These are phyloP conservation scores for Naganishia vishniacii DNA, from an alignment of 768 basidiomycete genomes.

Conservation along the genomic window DNA sequence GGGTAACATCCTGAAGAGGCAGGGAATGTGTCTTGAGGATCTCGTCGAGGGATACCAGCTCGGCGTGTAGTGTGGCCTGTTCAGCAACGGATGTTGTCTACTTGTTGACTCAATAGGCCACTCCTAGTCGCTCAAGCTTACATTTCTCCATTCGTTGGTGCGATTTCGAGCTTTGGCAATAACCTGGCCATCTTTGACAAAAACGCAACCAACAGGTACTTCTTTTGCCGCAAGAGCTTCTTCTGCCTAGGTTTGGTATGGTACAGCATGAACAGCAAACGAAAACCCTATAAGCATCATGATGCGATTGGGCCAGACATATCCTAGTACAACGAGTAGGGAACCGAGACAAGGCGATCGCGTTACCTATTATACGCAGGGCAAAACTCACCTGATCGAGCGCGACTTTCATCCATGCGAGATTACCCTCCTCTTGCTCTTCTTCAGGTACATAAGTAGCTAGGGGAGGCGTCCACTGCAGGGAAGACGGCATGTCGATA, in stretches of 20 bases:
- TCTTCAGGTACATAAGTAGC: constrained; percentile 42
- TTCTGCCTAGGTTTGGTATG: constrained; percentile 43
- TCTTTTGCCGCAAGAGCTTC: constrained; percentile 79
- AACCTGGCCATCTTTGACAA: constrained; percentile 68
- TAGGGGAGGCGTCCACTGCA: constrained; percentile 2
- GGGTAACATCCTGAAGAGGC: constrained; percentile 64
- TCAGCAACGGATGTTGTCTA: not conserved
- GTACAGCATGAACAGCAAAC: not conserved
- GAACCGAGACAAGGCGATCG: constrained; percentile 1
- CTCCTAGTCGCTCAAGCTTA: constrained; percentile 47
- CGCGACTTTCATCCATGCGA: constrained; percentile 73
- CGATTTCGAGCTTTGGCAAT: constrained; percentile 86
- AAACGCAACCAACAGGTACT: constrained; percentile 95
- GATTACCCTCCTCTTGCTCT: constrained; percentile 49
- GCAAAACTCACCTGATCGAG: constrained; percentile 63
- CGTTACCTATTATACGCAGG: not conserved
- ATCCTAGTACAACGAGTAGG: constrained; percentile 12
- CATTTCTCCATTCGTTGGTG: constrained; percentile 90
- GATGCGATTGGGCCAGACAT: constrained; percentile 19
- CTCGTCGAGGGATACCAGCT: constrained; percentile 89
- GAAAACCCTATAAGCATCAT: constrained; percentile 2
- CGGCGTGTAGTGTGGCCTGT: constrained; percentile 93
- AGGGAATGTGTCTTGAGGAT: constrained; percentile 60
- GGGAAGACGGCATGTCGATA: not conserved
- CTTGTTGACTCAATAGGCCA: not conserved